Evolutionary conservation across 768 basidiomycete species (phyloP).

Genomic region (Paxillus rubicundulus): DNA sequence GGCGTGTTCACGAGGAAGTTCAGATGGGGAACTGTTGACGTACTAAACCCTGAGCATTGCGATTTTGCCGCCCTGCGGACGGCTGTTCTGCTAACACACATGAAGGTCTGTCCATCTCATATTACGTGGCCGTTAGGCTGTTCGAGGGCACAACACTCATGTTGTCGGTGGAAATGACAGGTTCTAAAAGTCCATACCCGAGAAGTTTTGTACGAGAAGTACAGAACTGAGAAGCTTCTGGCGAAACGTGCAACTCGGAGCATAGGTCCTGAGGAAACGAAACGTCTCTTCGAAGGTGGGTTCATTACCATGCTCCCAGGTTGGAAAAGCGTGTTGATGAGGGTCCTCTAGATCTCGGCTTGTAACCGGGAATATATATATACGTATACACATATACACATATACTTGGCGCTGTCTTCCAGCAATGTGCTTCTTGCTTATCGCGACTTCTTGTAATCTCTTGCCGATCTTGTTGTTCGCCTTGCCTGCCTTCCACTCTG

Average conservation of each 20-base stretch:
- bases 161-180: constrained; percentile 36
- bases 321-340: constrained; percentile 24
- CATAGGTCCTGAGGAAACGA: constrained; percentile 72
- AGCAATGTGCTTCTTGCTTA: constrained; percentile 22
- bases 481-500: constrained; percentile 1
- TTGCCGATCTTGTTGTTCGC: constrained; percentile 6
- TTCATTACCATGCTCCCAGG: constrained; percentile 15
- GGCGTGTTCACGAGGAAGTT: constrained; percentile 78
- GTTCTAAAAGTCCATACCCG: constrained; percentile 79
- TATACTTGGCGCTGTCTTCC: constrained; percentile 22
- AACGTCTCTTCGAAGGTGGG: constrained; percentile 71
- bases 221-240: constrained; percentile 86
- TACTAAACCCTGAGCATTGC: constrained; percentile 81
- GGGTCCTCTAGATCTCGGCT: constrained; percentile 41
- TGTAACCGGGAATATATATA: constrained; percentile 31
- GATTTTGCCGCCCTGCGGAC: constrained; percentile 86
- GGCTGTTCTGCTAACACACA: constrained; percentile 78
- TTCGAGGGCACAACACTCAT: constrained; percentile 9
- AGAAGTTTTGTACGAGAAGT: constrained; percentile 91
- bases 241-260: constrained; percentile 79
- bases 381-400: constrained; percentile 5
- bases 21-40: constrained; percentile 87
- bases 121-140: constrained; percentile 19
- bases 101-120: constrained; percentile 56
- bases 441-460: constrained; percentile 12